Evolutionary conservation across 2,329 filamentous ascomycete species (phyloP).

Genomic region (Parasarocladium wereldwijsianum): DNA sequence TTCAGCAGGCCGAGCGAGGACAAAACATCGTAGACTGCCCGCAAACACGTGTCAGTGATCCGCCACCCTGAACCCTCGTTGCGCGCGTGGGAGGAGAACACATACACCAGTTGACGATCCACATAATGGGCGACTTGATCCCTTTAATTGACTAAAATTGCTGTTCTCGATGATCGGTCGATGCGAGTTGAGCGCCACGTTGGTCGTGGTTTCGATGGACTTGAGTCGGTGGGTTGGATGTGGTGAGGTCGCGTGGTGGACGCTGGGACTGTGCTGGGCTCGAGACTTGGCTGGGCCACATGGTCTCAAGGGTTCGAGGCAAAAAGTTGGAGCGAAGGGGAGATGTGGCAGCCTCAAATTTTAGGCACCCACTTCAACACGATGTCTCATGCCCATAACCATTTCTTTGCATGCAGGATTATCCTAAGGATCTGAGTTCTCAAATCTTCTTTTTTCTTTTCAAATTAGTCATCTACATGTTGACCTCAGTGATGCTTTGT

Average conservation of each 20-base stretch:
- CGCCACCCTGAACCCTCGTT: neutral
- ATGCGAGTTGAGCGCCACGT: too few relatives aligned
- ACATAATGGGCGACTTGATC: conserved; percentile 44
- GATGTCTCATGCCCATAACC: neutral
- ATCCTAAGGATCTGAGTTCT: too few relatives aligned
- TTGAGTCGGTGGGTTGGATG: too few relatives aligned
- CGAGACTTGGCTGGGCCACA: neutral
- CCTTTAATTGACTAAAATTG: conserved; percentile 8
- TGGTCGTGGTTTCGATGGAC: too few relatives aligned
- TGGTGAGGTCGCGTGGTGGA: conserved; percentile 5
- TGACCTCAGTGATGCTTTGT: too few relatives aligned
- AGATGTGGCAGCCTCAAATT: conserved; percentile 2
- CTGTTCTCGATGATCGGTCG: too few relatives aligned
- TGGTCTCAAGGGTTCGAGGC: conserved; percentile 2
- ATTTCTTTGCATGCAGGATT: too few relatives aligned
- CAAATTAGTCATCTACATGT: too few relatives aligned
- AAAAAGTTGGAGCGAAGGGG: conserved; percentile 3
- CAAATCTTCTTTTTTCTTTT: too few relatives aligned
- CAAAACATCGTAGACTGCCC: conserved; percentile 69
- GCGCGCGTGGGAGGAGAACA: too few relatives aligned
- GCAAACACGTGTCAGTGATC: conserved; percentile 18
- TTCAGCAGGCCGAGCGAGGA: conserved; percentile 78
- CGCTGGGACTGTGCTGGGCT: conserved; percentile 2
- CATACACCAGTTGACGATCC: conserved; percentile 94
- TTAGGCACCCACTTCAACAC: conserved; percentile 4